Evolutionary conservation across 2,329 filamentous ascomycete species (phyloP).

Genomic region (Rasamsonia emersonii): DNA sequence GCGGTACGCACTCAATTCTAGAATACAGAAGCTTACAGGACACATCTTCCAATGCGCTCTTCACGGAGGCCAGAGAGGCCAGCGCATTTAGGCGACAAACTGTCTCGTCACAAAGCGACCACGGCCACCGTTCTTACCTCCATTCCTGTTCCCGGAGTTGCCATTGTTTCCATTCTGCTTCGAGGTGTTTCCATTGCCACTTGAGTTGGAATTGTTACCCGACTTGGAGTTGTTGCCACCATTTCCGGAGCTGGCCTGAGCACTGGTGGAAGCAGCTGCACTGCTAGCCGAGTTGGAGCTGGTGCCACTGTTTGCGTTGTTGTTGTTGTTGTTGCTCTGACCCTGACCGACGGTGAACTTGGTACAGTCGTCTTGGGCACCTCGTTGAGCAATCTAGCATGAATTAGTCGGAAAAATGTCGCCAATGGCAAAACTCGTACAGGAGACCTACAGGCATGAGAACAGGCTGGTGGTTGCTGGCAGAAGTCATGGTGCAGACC

Average conservation of each 20-base stretch:
- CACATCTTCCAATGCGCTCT: too few relatives aligned
- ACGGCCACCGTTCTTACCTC: background rate
- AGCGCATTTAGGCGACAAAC: slow-evolving; percentile 4
- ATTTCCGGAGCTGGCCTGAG: background rate
- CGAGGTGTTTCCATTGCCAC: too few relatives aligned
- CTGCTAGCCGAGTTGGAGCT: background rate
- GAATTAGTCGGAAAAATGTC: slow-evolving; percentile 1
- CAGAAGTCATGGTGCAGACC: slow-evolving; percentile 44
- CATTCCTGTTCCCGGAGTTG: too few relatives aligned
- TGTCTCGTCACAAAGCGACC: slow-evolving; percentile 4
- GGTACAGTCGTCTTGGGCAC: slow-evolving; percentile 45
- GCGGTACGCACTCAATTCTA: too few relatives aligned
- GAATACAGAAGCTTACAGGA: too few relatives aligned
- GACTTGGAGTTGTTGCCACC: slow-evolving; percentile 3
- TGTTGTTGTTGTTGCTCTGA: slow-evolving; percentile 4
- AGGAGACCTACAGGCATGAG: slow-evolving; percentile 41
- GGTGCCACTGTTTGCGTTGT: background rate
- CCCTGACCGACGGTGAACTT: slow-evolving; percentile 37
- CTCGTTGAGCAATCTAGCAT: slow-evolving; percentile 41
- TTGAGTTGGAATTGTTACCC: too few relatives aligned
- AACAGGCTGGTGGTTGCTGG: slow-evolving; percentile 49
- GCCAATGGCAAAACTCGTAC: slow-evolving; percentile 6
- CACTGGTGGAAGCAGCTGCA: background rate
- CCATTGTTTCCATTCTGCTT: background rate
- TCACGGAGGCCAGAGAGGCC: too few relatives aligned